Conservation (phyloP, 176 grass and related monocot species). For the Saccharum officinarum region DNA sequence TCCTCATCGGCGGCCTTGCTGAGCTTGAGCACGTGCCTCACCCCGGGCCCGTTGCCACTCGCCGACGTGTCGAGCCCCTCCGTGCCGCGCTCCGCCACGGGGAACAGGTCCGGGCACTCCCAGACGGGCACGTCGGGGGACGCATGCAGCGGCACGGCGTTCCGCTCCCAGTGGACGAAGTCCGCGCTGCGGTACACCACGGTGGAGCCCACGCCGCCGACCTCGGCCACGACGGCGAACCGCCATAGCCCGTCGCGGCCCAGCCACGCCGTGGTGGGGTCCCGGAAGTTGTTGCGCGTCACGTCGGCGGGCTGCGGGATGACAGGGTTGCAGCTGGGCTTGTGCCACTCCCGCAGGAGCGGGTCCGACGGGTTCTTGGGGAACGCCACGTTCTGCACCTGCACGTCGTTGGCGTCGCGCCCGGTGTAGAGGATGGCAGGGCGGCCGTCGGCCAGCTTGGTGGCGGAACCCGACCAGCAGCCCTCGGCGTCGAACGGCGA, state of each 20-base stretch:
- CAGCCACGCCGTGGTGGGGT: slow-evolving; percentile 67
- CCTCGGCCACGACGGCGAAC: slow-evolving; percentile 39
- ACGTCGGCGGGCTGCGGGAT: slow-evolving; percentile 36
- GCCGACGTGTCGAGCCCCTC: slow-evolving; percentile 39
- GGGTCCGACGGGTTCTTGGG: slow-evolving; percentile 49
- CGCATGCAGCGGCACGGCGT: slow-evolving; percentile 32
- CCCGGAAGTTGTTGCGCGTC: slow-evolving; percentile 41
- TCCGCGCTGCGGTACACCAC: slow-evolving; percentile 56
- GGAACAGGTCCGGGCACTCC: slow-evolving; percentile 84
- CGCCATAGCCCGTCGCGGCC: slow-evolving; percentile 67
- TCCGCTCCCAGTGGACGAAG: slow-evolving; percentile 54
- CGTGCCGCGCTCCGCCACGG: slow-evolving; percentile 42
- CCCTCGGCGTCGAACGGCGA: slow-evolving; percentile 52
- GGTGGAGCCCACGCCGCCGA: slow-evolving; percentile 28
- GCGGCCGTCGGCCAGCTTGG: slow-evolving; percentile 34
- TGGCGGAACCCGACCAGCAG: slow-evolving; percentile 62
- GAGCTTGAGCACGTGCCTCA: slow-evolving; percentile 66
- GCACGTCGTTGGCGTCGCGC: not conserved
- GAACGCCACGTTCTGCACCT: slow-evolving; percentile 75
- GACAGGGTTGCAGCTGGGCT: slow-evolving; percentile 59
- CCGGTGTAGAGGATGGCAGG: slow-evolving; percentile 65
- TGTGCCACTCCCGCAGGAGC: slow-evolving; percentile 53
- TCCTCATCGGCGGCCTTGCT: slow-evolving; percentile 47
- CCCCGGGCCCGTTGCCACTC: not conserved
- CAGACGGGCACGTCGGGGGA: slow-evolving; percentile 22